Evolutionary conservation across 78 protist species (phyloP).

Genomic region (Pelomyxa schiedti): DNA sequence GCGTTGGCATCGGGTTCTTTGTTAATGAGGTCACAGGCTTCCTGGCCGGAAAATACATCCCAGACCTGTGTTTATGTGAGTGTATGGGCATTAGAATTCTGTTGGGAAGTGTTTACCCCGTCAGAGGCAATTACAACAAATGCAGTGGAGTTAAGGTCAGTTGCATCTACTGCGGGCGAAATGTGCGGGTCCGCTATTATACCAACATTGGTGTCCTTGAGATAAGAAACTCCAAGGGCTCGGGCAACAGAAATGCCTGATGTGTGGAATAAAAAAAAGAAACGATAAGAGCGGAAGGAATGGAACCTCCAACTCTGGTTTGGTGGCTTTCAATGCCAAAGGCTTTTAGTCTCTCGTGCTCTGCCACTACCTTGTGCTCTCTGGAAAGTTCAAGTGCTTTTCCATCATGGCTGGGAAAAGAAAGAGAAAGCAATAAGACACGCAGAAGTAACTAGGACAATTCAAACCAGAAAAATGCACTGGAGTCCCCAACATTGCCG

Average conservation of each 20-base stretch:
- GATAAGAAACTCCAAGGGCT: background rate
- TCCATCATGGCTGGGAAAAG: background rate
- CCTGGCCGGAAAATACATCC: background rate
- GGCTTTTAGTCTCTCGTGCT: background rate
- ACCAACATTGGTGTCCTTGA: background rate
- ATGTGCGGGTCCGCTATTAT: background rate
- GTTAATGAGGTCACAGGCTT: background rate
- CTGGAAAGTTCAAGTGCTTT: background rate
- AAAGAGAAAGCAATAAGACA: background rate
- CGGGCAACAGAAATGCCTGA: conserved; percentile 1
- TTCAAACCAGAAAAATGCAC: background rate
- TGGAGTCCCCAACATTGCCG: conserved; percentile 8
- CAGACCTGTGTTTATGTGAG: background rate
- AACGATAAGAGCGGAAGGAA: too few species aligned
- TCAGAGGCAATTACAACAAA: background rate
- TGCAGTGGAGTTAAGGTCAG: background rate
- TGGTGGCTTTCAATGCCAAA: background rate
- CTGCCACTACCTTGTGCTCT: background rate
- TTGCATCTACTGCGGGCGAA: background rate
- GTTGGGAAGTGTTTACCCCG: background rate
- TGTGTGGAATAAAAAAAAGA: too few species aligned
- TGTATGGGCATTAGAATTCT: too few species aligned
- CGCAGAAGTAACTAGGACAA: background rate
- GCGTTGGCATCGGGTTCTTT: background rate
- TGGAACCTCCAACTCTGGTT: too few species aligned